These are phyloP conservation scores for Sporothrix pallida DNA, from an alignment of 2,329 filamentous ascomycete species.

Conservation along the genomic window DNA sequence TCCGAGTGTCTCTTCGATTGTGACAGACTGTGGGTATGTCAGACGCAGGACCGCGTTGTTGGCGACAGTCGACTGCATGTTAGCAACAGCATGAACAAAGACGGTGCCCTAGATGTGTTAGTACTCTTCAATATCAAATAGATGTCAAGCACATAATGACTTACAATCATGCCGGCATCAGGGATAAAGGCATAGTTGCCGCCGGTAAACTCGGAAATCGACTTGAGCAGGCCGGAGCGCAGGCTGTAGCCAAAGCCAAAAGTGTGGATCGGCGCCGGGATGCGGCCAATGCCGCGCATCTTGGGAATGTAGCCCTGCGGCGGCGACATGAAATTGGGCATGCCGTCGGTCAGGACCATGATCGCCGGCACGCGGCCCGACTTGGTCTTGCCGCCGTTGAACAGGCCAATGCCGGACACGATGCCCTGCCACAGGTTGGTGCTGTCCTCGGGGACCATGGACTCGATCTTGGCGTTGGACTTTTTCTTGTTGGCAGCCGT, in stretches of 20 bases:
- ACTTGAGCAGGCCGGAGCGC: conserved; percentile 61
- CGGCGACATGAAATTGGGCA: conserved; percentile 58
- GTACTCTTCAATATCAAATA: background rate
- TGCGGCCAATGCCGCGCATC: conserved; percentile 50
- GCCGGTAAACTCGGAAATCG: conserved; percentile 62
- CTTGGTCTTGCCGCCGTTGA: conserved; percentile 44
- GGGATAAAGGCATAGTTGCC: conserved; percentile 68
- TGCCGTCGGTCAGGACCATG: conserved; percentile 61
- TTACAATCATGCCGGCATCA: conserved; percentile 64
- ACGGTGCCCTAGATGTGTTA: conserved; percentile 53
- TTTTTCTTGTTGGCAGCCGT: conserved; percentile 52
- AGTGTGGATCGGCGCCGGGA: conserved; percentile 57
- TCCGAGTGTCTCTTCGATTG: conserved; percentile 50
- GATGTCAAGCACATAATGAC: conserved; percentile 30
- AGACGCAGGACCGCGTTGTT: conserved; percentile 53
- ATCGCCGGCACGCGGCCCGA: conserved; percentile 53
- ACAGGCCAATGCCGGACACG: conserved; percentile 55
- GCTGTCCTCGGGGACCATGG: conserved; percentile 46
- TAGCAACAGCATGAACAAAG: conserved; percentile 66
- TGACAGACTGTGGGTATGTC: conserved; percentile 46
- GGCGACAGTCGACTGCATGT: conserved; percentile 64
- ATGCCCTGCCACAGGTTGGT: conserved; percentile 68
- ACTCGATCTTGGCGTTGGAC: conserved; percentile 51
- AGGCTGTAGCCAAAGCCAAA: conserved; percentile 61
- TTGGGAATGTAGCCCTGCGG: conserved; percentile 60